phyloP scores from a whole-genome alignment of 1,284 basidiomycete species.

The Somion occarium region DNA sequence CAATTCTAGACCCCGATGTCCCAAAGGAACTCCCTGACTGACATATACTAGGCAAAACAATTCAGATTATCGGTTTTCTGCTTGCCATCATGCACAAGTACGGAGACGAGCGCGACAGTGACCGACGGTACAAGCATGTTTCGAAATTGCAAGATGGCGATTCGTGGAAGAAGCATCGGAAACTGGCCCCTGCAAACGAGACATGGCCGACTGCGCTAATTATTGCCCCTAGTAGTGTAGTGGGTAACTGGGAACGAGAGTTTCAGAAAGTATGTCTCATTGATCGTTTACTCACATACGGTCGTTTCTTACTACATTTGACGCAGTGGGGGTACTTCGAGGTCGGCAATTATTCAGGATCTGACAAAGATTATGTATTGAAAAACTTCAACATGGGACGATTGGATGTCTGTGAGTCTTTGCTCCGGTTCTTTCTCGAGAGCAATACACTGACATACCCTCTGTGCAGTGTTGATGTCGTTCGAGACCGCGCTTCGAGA shows the following conservation, averaged over 20 bases:
- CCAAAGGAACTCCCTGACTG: slow-evolving; percentile 1
- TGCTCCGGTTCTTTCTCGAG: not conserved
- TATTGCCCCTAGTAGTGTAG: slow-evolving; percentile 74
- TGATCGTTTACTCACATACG: not conserved
- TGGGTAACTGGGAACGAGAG: slow-evolving; percentile 80
- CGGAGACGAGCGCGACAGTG: slow-evolving; percentile 55
- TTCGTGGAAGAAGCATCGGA: slow-evolving; percentile 46
- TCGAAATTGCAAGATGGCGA: slow-evolving; percentile 56
- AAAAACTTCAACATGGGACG: slow-evolving; percentile 70
- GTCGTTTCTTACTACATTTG: not conserved
- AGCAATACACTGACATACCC: not conserved
- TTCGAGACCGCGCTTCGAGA: slow-evolving; percentile 66
- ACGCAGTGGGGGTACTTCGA: slow-evolving; percentile 81
- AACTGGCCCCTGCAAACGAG: slow-evolving; percentile 58
- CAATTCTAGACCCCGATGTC: too few species aligned
- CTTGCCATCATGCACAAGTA: slow-evolving; percentile 81
- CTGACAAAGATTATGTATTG: slow-evolving; percentile 48
- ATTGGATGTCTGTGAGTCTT: slow-evolving; percentile 62
- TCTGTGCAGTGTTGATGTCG: slow-evolving; percentile 57
- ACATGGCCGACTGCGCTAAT: slow-evolving; percentile 81
- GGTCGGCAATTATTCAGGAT: slow-evolving; percentile 61
- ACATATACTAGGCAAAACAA: slow-evolving; percentile 61
- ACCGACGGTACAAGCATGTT: slow-evolving; percentile 59
- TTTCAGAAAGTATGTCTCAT: slow-evolving; percentile 54
- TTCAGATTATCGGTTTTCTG: slow-evolving; percentile 85